Percentiles rank a stretch among this genome's conserved stretches.
Evolutionary conservation across 768 basidiomycete species (phyloP).

Genomic region (Termitomyces sp.): DNA sequence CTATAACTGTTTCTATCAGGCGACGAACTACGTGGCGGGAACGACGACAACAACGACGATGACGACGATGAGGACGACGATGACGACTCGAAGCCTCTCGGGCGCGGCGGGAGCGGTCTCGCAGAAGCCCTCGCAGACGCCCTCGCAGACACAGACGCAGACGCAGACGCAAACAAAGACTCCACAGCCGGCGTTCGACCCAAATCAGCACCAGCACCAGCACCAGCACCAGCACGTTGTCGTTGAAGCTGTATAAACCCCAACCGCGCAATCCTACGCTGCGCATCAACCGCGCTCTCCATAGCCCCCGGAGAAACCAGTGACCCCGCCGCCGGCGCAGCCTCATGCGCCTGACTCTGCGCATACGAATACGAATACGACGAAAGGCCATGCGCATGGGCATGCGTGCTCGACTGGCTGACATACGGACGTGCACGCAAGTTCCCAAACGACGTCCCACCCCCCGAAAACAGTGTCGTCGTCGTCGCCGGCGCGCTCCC

Average conservation of each 20-base stretch:
- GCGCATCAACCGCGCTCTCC: conserved; percentile 38
- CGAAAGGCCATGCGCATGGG: neutral
- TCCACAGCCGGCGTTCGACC: neutral
- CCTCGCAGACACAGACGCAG: no score
- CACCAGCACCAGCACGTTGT: neutral
- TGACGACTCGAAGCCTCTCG: neutral
- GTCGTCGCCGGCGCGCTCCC: no score
- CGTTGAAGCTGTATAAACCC: conserved; percentile 23
- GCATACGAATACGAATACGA: no score
- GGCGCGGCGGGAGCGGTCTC: neutral
- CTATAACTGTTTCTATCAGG: neutral
- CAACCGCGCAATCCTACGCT: conserved; percentile 30
- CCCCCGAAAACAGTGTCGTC: neutral
- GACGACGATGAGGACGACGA: no score
- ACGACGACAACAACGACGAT: no score
- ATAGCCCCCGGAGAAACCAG: conserved; percentile 30
- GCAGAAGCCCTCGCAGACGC: neutral
- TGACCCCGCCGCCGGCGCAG: conserved; percentile 10
- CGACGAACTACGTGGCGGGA: neutral
- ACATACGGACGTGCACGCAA: conserved; percentile 10
- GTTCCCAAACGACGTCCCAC: neutral
- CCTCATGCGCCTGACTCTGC: conserved; percentile 20
- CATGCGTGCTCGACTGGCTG: conserved; percentile 2
- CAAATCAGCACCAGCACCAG: no score
- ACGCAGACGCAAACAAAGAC: neutral